Percentiles rank a stretch among this genome's conserved stretches.
These are phyloP conservation scores for Datisca glomerata DNA, from an alignment of 306 rosid species.

Conservation along the genomic window DNA sequence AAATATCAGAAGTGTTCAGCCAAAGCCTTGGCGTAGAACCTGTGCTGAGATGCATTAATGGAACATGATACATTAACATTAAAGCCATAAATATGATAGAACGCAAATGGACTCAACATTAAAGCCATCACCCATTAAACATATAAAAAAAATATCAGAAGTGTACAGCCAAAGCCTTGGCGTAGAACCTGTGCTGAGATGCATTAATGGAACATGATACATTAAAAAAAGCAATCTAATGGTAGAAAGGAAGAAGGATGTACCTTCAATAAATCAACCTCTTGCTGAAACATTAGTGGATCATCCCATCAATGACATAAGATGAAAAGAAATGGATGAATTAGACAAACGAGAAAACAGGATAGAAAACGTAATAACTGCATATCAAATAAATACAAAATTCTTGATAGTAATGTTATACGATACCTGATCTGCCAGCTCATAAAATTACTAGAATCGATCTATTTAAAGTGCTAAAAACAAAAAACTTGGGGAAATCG, in stretches of 20 bases:
- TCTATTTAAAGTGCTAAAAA: too few relatives aligned
- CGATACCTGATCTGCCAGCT: too few relatives aligned
- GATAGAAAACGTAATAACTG: neutral
- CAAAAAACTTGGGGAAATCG: too few relatives aligned
- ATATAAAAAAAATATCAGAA: neutral
- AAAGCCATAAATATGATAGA: too few relatives aligned
- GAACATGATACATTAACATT: constrained; percentile 2
- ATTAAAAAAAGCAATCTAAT: constrained; percentile 10
- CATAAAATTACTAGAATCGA: too few relatives aligned
- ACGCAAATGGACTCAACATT: neutral
- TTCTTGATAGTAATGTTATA: too few relatives aligned
- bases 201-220: constrained; percentile 4
- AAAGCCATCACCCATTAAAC: neutral
- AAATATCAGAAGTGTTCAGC: neutral
- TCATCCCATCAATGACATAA: constrained; percentile 24
- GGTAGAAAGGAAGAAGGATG: constrained; percentile 10
- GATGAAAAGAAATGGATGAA: constrained; percentile 18
- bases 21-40: constrained; percentile 13
- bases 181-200: constrained; percentile 1
- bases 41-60: neutral
- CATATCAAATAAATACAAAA: too few relatives aligned
- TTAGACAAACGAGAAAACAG: too few relatives aligned
- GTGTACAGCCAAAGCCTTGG: constrained; percentile 11
- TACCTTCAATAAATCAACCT: constrained; percentile 96
- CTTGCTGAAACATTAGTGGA: constrained; percentile 54